Conservation (phyloP, 108 stramenopile species). For the Chaetoceros tenuissimus region DNA sequence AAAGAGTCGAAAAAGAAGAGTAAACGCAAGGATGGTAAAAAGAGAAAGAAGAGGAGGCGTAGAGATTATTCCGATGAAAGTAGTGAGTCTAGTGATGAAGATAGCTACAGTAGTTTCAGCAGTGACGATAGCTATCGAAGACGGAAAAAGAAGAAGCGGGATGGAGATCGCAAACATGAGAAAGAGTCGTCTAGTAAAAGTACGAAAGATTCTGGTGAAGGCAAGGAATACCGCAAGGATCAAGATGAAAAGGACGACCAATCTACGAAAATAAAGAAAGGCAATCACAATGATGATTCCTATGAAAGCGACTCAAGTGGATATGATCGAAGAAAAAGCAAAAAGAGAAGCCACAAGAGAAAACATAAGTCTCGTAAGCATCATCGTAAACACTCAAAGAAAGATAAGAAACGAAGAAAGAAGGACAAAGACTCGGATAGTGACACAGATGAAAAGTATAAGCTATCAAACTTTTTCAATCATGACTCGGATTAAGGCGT, state of each 20-base stretch:
- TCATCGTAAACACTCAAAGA: too few species aligned
- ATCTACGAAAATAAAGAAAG: slow-evolving; percentile 23
- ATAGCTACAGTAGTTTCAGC: slow-evolving; percentile 18
- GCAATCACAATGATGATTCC: slow-evolving; percentile 13
- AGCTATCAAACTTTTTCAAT: slow-evolving; percentile 61
- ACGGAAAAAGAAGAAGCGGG: slow-evolving; percentile 28
- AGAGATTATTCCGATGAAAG: slow-evolving; percentile 9
- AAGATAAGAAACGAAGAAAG: slow-evolving; percentile 19
- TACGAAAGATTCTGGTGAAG: too few species aligned
- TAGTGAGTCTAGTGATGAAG: slow-evolving; percentile 14
- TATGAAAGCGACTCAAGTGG: slow-evolving; percentile 8
- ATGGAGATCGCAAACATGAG: slow-evolving; percentile 3
- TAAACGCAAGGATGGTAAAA: too few species aligned
- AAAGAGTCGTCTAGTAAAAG: too few species aligned
- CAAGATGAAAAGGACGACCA: too few species aligned
- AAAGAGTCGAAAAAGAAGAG: slow-evolving; percentile 47
- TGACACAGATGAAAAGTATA: slow-evolving; percentile 53
- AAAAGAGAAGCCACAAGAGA: slow-evolving; percentile 19
- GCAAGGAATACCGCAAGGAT: too few species aligned
- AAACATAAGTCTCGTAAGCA: too few species aligned
- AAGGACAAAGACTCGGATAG: slow-evolving; percentile 20
- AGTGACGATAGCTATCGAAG: slow-evolving; percentile 19
- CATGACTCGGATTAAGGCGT: slow-evolving; percentile 37
- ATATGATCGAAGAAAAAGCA: not conserved
- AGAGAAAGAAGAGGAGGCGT: slow-evolving; percentile 27